A percentile compares a stretch with the other conserved stretches of the same genome.
Evolutionary conservation across 2,329 filamentous ascomycete species (phyloP).

Genomic region (Aspergillus transmontanensis): DNA sequence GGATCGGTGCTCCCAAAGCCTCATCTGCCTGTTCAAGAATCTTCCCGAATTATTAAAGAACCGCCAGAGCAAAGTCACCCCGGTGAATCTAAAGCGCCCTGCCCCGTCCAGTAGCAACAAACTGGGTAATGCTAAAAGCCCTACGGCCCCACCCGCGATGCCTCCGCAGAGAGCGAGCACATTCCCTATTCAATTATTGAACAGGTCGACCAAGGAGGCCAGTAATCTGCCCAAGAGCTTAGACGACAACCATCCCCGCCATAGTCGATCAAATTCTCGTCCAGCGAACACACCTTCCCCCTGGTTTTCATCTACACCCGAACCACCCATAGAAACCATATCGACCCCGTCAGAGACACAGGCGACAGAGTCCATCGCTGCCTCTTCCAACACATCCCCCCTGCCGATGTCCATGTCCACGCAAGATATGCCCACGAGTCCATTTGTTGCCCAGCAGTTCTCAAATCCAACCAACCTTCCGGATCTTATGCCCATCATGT

Average conservation of each 20-base stretch:
- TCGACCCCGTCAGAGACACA: constrained; percentile 32
- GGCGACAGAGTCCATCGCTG: constrained; percentile 26
- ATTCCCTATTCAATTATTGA: constrained; percentile 39
- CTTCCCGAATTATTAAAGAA: constrained; percentile 72
- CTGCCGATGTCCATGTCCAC: constrained; percentile 25
- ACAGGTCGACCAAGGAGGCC: constrained; percentile 28
- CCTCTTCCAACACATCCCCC: constrained; percentile 18
- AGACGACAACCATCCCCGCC: constrained; percentile 32
- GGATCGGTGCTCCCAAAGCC: constrained; percentile 76
- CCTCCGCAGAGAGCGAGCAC: constrained; percentile 41
- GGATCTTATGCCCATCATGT: constrained; percentile 55
- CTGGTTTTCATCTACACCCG: constrained; percentile 31
- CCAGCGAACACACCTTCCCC: constrained; percentile 18
- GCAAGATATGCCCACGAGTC: constrained; percentile 28
- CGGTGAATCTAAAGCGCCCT: constrained; percentile 53
- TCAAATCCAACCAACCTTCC: constrained; percentile 40
- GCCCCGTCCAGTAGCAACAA: constrained; percentile 33
- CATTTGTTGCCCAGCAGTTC: constrained; percentile 37
- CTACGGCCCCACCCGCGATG: constrained; percentile 23
- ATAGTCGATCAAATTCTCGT: constrained; percentile 18
- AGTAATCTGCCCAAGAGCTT: constrained; percentile 32
- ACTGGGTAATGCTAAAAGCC: constrained; percentile 14
- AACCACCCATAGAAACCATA: constrained; percentile 32
- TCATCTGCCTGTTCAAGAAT: constrained; percentile 79
- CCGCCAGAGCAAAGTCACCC: constrained; percentile 48